Base-by-base conservation (phyloP, 805 yeast genomes). In the Lachancea waltii region DNA sequence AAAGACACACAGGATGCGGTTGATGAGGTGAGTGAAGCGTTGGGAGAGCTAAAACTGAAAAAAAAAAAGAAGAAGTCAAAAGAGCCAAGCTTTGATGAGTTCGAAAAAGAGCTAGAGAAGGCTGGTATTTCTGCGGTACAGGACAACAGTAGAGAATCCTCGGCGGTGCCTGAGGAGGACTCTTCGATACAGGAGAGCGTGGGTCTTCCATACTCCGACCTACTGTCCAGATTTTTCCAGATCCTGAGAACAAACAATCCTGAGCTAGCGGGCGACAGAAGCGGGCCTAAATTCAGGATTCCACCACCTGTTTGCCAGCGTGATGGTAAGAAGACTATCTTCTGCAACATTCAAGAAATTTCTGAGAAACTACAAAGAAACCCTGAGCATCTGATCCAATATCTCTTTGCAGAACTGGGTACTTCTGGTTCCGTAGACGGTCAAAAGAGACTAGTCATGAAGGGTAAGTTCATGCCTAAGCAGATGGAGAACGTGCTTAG, bases 391-490 rank as follows among this genome's bases (percentile, higher is more conserved):
- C 79, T 92, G 49, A 92, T 92, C 64, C 96, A 87, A 70, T 92
- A 83, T 67, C 68, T 92, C 66, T 92, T 92, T 68, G 97, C 97
- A 1, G 99, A 92, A 70, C 74, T 92, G 75, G 99, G 99, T 80
- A 92, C 99, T 15, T 86, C 97, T 2, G 99, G 99, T 60, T 89
- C 97, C 40, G 90, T 92, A 44, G 99, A 92, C 68, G 98, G 97
- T 64, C 90, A 85, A 65, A 85, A 87, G 72, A 82, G 98, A 67
- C 77, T 92, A 63, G 87, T 92, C 47, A 90, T 92, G 64, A 92
- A 86, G 73, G 99, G 99, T 72, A 85, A 95, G 66, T 92, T 87
- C 74, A 95, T 84, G 70, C 95, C 95, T 53, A 92, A 90, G 68
- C 96, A 89, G 67, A 81, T 92, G 75, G 98, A 92, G 69, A 82